phyloP scores from a whole-genome alignment of 768 basidiomycete species.

The Xerocomellus dryophilus region DNA sequence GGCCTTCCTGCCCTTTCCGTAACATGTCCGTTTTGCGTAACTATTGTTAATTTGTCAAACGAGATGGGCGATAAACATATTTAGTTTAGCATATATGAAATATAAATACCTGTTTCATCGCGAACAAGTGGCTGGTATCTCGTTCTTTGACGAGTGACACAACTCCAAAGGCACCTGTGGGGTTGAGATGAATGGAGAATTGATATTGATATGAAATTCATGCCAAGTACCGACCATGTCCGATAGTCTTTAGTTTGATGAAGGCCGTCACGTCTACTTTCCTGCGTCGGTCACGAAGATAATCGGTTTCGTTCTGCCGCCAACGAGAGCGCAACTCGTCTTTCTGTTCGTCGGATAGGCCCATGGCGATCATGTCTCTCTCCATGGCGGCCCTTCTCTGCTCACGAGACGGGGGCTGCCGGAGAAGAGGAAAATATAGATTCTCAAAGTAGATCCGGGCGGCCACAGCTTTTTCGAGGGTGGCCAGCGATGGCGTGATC shows the following conservation, averaged over 20 bases:
- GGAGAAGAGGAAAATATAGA: conserved; percentile 80
- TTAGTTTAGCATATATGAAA: conserved; percentile 28
- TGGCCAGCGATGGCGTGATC: conserved; percentile 83
- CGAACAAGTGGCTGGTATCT: conserved; percentile 75
- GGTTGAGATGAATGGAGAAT: conserved; percentile 28
- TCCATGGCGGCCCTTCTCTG: conserved; percentile 85
- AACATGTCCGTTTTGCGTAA: conserved; percentile 90
- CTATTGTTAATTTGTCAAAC: conserved; percentile 39
- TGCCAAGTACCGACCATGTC: conserved; percentile 63
- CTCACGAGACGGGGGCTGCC: conserved; percentile 82
- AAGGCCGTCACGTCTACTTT: conserved; percentile 86
- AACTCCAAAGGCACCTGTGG: conserved; percentile 88
- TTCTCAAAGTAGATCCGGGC: conserved; percentile 94
- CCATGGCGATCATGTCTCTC: conserved; percentile 75
- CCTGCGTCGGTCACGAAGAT: conserved; percentile 78
- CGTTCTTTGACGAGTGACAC: conserved; percentile 89
- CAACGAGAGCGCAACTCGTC: conserved; percentile 69
- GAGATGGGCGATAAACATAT: conserved; percentile 25
- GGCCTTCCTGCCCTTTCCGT: conserved; percentile 95
- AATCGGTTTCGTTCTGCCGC: conserved; percentile 85
- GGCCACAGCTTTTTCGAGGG: conserved; percentile 91
- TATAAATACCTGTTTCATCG: conserved; percentile 88
- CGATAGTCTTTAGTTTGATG: conserved; percentile 88
- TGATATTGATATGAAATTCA: conserved; percentile 25
- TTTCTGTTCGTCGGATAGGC: conserved; percentile 67